phyloP scores from a whole-genome alignment of 768 basidiomycete genomes.

The Polyporus arcularius region DNA sequence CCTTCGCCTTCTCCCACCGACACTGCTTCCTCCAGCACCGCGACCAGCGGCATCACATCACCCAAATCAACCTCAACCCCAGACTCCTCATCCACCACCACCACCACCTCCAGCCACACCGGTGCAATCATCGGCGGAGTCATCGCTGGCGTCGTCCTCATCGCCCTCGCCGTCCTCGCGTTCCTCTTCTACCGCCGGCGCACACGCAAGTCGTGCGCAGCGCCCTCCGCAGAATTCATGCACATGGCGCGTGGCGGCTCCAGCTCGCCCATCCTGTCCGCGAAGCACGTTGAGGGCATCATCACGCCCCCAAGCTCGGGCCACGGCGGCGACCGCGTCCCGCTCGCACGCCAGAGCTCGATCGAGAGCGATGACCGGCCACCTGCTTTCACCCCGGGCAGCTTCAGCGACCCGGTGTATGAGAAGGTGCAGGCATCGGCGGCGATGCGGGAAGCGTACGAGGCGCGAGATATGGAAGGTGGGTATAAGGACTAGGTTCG shows the following conservation, averaged over 20 bases:
- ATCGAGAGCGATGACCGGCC: constrained; percentile 16
- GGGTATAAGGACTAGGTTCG: background rate
- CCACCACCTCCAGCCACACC: constrained; percentile 18
- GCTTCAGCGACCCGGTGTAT: constrained; percentile 24
- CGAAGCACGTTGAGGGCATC: background rate
- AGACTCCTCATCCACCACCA: background rate
- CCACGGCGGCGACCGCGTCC: background rate
- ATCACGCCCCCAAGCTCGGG: background rate
- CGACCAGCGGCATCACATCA: too few relatives aligned
- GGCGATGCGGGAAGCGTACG: constrained; percentile 13
- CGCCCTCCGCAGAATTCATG: constrained; percentile 62
- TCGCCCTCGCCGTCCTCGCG: constrained; percentile 24
- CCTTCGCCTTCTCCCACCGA: too few relatives aligned
- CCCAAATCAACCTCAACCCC: background rate
- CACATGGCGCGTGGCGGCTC: constrained; percentile 4
- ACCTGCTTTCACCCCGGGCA: constrained; percentile 26
- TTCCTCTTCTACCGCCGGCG: constrained; percentile 45
- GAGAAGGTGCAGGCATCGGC: constrained; percentile 27
- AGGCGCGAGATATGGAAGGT: background rate
- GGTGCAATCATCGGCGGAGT: constrained; percentile 58
- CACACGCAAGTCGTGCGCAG: constrained; percentile 34
- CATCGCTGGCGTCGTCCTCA: constrained; percentile 47
- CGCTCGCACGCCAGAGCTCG: constrained; percentile 11
- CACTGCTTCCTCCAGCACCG: too few relatives aligned
- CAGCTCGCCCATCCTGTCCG: background rate